These are phyloP conservation scores for Dentipellis fragilis DNA, from an alignment of 768 basidiomycete genomes.

Conservation along the genomic window DNA sequence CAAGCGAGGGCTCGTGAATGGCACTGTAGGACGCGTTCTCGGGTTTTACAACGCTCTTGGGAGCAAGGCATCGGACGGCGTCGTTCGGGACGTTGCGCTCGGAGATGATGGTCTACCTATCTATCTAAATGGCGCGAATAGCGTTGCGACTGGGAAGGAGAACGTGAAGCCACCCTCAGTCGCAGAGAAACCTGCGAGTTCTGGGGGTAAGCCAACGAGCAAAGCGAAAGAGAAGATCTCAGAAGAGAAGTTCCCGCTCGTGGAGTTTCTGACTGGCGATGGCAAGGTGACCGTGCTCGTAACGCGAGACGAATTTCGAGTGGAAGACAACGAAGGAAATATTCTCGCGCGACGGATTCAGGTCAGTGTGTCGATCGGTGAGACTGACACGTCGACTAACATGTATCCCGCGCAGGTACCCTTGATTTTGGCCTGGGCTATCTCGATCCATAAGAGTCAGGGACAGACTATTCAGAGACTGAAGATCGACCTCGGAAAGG, in stretches of 20 bases:
- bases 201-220: background rate
- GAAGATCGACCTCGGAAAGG: conserved; percentile 51
- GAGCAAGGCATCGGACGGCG: conserved; percentile 21
- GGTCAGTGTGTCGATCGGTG: conserved; percentile 15
- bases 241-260: conserved; percentile 33
- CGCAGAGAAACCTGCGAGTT: background rate
- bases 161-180: conserved; percentile 14
- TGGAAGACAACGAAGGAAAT: conserved; percentile 43
- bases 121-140: conserved; percentile 3
- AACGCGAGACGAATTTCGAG: conserved; percentile 41
- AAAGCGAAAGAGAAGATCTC: conserved; percentile 17
- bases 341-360: conserved; percentile 38
- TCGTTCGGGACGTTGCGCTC: conserved; percentile 25
- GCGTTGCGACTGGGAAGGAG: conserved; percentile 21
- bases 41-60: conserved; percentile 32
- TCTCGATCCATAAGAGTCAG: conserved; percentile 73
- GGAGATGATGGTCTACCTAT: conserved; percentile 22
- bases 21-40: conserved; percentile 51
- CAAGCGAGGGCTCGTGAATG: conserved; percentile 47
- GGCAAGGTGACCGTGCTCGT: conserved; percentile 38
- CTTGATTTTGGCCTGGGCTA: conserved; percentile 68
- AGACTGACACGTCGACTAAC: background rate
- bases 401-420: conserved; percentile 36
- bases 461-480: conserved; percentile 63
- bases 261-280: conserved; percentile 33